Conservation (phyloP, 2,329 filamentous ascomycete genomes). For the Hymenoscyphus linearis region DNA sequence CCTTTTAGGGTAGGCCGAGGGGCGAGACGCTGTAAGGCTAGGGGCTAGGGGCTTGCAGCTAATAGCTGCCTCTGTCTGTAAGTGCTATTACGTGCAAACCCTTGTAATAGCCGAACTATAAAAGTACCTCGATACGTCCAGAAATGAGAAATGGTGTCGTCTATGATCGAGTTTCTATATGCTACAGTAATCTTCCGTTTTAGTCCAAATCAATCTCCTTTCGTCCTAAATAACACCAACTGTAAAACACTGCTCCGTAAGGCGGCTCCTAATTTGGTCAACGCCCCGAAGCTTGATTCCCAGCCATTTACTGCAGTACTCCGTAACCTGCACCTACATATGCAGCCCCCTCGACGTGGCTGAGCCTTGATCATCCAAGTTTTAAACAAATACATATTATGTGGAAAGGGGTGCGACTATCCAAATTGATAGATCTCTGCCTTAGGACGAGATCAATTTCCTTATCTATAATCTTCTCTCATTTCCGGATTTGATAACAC, state of each 20-base stretch:
- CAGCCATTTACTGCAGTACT: not conserved
- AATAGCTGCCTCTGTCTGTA: not conserved
- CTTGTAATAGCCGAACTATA: too few species aligned
- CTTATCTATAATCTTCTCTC: not conserved
- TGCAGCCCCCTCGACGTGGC: not conserved
- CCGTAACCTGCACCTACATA: not conserved
- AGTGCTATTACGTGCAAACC: not conserved
- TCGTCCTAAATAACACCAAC: too few species aligned
- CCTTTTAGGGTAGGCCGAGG: not conserved
- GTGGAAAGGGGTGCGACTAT: not conserved
- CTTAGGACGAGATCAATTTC: not conserved
- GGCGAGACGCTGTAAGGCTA: not conserved
- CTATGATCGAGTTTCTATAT: too few species aligned
- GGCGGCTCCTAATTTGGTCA: not conserved
- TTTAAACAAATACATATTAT: not conserved
- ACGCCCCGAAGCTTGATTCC: not conserved
- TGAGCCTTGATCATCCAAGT: not conserved
- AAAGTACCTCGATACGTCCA: too few species aligned
- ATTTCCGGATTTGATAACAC: not conserved
- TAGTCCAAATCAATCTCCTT: too few species aligned
- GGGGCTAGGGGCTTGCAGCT: too few species aligned
- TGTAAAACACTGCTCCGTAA: not conserved
- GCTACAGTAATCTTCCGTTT: too few species aligned
- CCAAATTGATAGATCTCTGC: not conserved
- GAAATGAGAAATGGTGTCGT: too few species aligned